Evolutionary conservation across 345 rosid species (phyloP).

Genomic region (Kandelia obovata): DNA sequence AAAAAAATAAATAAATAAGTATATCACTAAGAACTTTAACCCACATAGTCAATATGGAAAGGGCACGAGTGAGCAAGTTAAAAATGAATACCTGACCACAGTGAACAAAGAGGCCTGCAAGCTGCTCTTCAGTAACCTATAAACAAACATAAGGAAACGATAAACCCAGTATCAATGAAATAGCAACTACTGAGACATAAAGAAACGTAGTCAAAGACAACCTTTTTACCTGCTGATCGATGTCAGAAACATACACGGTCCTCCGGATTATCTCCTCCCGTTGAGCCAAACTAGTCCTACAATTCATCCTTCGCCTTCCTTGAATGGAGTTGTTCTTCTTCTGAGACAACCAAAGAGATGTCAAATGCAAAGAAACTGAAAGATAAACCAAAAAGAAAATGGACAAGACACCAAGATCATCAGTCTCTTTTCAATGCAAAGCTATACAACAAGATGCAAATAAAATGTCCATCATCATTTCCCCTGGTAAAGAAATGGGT

Average conservation of each 20-base stretch:
- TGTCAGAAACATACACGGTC: constrained; percentile 82
- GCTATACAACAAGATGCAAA: neutral
- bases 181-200: constrained; percentile 7
- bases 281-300: constrained; percentile 83
- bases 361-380: neutral
- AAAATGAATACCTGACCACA: constrained; percentile 64
- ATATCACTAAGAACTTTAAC: constrained; percentile 1
- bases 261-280: constrained; percentile 81
- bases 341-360: constrained; percentile 32
- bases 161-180: constrained; percentile 9
- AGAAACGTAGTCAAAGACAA: neutral
- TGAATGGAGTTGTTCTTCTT: constrained; percentile 63
- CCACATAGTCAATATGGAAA: neutral
- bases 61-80: constrained; percentile 1
- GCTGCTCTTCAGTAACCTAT: constrained; percentile 90
- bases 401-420: neutral
- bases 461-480: neutral
- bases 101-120: constrained; percentile 73
- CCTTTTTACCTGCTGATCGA: constrained; percentile 59
- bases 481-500: neutral
- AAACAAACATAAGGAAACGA: constrained; percentile 12
- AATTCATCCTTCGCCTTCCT: constrained; percentile 74
- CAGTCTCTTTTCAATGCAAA: neutral
- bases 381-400: neutral
- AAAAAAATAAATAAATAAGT: neutral